Evolutionary conservation across 176 grass and related monocot species (phyloP), one percentile per base, ranked within the genome.

Genomic region (Typha latifolia): DNA sequence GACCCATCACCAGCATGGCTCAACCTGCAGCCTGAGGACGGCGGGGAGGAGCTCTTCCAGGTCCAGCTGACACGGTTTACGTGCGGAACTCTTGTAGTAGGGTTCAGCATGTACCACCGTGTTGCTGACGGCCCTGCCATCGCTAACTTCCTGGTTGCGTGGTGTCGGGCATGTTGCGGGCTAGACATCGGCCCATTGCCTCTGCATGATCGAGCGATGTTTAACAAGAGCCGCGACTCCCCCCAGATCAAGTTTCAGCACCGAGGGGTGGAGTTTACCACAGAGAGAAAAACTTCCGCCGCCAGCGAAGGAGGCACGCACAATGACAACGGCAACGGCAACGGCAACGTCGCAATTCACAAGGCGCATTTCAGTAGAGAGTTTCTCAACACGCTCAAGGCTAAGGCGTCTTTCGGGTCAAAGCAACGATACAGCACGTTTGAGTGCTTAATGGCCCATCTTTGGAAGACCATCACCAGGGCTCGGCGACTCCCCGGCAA

Each of bases 311-410:
- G 61, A 0, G 34, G 31, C 14, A 53, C n/a, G n/a, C n/a, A n/a
- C n/a, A n/a, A n/a, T n/a, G n/a, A n/a, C n/a, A n/a, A n/a, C n/a
- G n/a, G n/a, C n/a, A n/a, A n/a, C 9, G 0, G 0, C 16, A 49
- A 77, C 16, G 69, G 49, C 27, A 18, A 66, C 20, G 78, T 95
- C 49, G 77, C 82, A 53, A 74, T 90, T 12, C 80, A 90, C 74
- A 83, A 69, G 74, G 72, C 78, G 47, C 80, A 81, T 32, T 86
- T 90, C 74, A 71, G 63, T 15, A 84, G 68, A 68, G 81, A 90
- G 14, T 95, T 90, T 34, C 71, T 87, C 49, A 12, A 52, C 18
- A 66, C 56, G 31, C 78, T 95, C 72, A 86, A 84, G 62, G 32
- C 69, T 14, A 61, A 65, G 32, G 86, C 76, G 10, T 83, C 77